phyloP scores from a whole-genome alignment of 2,329 filamentous ascomycete species.

The Chaetomiaceae sp. region DNA sequence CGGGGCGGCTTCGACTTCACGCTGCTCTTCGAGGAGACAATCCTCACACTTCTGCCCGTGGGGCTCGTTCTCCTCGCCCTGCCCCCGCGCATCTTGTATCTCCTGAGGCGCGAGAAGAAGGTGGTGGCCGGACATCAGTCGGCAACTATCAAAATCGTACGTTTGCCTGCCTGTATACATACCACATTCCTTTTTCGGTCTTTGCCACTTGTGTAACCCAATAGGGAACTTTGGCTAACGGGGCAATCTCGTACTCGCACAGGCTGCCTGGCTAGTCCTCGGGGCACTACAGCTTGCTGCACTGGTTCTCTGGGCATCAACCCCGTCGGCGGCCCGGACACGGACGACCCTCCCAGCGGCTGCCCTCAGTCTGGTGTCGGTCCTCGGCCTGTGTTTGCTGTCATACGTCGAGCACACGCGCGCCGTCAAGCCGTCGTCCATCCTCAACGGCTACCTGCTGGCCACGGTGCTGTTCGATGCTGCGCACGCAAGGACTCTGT shows the following conservation, averaged over 20 bases:
- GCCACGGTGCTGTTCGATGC: slow-evolving; percentile 33
- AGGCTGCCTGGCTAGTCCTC: slow-evolving; percentile 25
- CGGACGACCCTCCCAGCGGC: slow-evolving; percentile 30
- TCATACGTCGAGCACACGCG: slow-evolving; percentile 36
- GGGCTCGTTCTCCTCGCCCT: slow-evolving; percentile 18
- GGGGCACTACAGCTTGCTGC: slow-evolving; percentile 23
- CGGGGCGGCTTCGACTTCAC: slow-evolving; percentile 31
- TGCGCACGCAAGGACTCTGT: slow-evolving; percentile 32
- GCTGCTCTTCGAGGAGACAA: slow-evolving; percentile 30
- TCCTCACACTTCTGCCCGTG: slow-evolving; percentile 24
- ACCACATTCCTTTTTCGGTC: too few species aligned
- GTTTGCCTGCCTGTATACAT: not conserved
- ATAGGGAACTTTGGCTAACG: not conserved
- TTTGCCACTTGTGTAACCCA: not conserved
- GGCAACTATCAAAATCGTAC: slow-evolving; percentile 21
- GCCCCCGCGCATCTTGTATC: slow-evolving; percentile 20
- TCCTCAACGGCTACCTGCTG: slow-evolving; percentile 33
- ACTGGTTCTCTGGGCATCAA: slow-evolving; percentile 28
- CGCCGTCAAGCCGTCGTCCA: slow-evolving; percentile 31
- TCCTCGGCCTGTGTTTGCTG: slow-evolving; percentile 29
- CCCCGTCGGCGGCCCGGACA: slow-evolving; percentile 22
- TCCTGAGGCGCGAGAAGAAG: slow-evolving; percentile 18
- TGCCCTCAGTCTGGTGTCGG: slow-evolving; percentile 28
- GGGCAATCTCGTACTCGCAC: not conserved
- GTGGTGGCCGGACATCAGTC: slow-evolving; percentile 3